These are phyloP conservation scores for Cudoniella acicularis DNA, from an alignment of 495 filamentous ascomycete species.

Conservation along the genomic window DNA sequence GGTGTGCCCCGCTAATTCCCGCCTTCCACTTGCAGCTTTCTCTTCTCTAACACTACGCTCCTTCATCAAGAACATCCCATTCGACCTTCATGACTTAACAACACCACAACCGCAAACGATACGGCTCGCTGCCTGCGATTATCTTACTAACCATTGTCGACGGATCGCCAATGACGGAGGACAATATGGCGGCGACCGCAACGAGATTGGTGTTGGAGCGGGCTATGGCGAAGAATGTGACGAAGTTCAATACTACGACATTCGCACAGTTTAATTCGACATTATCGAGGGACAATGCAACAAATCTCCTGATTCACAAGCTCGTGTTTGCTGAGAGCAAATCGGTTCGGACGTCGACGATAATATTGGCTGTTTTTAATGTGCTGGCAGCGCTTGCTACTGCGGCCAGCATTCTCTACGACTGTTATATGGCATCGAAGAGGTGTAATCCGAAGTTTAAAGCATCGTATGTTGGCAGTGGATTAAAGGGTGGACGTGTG, in stretches of 20 bases:
- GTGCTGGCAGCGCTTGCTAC: slow-evolving; percentile 25
- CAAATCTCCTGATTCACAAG: slow-evolving; percentile 12
- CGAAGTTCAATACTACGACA: neutral
- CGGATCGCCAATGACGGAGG: neutral
- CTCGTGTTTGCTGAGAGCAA: slow-evolving; percentile 27
- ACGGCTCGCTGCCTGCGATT: slow-evolving; percentile 20
- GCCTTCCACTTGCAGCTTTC: slow-evolving; percentile 7
- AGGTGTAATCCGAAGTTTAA: slow-evolving; percentile 24
- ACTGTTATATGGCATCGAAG: slow-evolving; percentile 26
- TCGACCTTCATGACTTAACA: slow-evolving; percentile 26
- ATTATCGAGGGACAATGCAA: slow-evolving; percentile 3
- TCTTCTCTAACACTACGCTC: slow-evolving; percentile 13
- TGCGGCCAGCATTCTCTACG: slow-evolving; percentile 27
- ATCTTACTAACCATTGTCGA: slow-evolving; percentile 6
- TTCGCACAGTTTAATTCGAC: neutral
- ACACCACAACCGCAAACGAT: slow-evolving; percentile 16
- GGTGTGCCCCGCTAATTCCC: slow-evolving; percentile 20
- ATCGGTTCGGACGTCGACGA: slow-evolving; percentile 29
- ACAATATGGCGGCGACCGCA: slow-evolving; percentile 2
- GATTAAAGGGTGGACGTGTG: neutral
- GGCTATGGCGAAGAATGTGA: neutral
- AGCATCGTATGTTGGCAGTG: slow-evolving; percentile 16
- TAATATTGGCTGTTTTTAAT: slow-evolving; percentile 30
- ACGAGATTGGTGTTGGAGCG: slow-evolving; percentile 7
- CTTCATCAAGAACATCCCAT: slow-evolving; percentile 10